phyloP scores from a whole-genome alignment of 2,329 filamentous ascomycete genomes.

The Colletotrichum horii region DNA sequence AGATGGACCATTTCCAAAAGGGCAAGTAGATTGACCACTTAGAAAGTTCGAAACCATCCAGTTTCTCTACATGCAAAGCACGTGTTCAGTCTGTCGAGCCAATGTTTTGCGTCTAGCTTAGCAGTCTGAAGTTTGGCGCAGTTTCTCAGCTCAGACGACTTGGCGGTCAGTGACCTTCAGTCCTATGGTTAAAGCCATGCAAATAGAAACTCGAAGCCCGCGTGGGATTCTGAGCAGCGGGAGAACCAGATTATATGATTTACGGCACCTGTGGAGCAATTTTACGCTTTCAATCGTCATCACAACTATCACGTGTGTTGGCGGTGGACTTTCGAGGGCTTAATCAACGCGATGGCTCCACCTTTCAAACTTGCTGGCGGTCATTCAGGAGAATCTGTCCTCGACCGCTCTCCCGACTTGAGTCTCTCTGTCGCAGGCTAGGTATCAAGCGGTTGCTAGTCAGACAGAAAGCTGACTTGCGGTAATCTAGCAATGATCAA shows the following conservation, averaged over 20 bases:
- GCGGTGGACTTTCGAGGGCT: neutral
- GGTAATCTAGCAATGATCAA: neutral
- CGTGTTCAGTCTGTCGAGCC: neutral
- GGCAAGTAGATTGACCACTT: neutral
- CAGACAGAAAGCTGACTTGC: neutral
- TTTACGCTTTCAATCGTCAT: neutral
- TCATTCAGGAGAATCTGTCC: neutral
- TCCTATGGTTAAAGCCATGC: neutral
- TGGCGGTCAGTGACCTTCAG: neutral
- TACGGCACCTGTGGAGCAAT: neutral
- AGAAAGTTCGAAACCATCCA: neutral
- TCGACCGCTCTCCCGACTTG: neutral
- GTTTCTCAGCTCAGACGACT: neutral
- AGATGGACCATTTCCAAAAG: neutral
- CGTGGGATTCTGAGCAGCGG: neutral
- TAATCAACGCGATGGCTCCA: neutral
- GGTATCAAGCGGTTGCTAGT: neutral
- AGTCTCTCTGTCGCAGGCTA: accelerated
- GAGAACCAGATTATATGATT: neutral
- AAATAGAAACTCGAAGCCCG: neutral
- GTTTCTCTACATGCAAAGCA: neutral
- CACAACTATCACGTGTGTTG: neutral
- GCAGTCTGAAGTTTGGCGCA: neutral
- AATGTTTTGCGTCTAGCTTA: neutral
- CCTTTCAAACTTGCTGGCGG: neutral